Conservation (phyloP, 345 rosid genomes). For the Linum lewisii region DNA sequence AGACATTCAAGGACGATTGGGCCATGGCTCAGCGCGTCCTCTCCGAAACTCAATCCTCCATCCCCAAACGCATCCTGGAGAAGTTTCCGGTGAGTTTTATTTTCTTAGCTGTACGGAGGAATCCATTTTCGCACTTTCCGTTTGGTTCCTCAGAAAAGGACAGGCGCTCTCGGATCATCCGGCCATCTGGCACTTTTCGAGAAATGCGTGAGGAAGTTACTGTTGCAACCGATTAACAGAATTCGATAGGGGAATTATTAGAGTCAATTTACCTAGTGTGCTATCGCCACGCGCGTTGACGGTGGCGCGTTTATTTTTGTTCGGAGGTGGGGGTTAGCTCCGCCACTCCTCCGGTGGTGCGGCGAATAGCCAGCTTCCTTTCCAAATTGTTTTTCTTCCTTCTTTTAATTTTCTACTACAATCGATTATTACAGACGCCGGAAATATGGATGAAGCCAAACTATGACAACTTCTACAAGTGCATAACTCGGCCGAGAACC, state of each 20-base stretch:
- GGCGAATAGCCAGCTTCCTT: too few species aligned
- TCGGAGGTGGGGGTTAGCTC: not conserved
- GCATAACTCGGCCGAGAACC: conserved; percentile 54
- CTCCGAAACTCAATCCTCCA: conserved; percentile 27
- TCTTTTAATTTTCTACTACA: too few species aligned
- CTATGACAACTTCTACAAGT: conserved; percentile 44
- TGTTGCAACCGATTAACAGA: not conserved
- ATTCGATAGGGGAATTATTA: too few species aligned
- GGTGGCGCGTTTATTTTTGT: conserved; percentile 15
- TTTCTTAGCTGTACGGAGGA: too few species aligned
- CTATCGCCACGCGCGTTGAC: not conserved
- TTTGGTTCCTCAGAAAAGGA: conserved; percentile 26
- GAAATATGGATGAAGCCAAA: conserved; percentile 89
- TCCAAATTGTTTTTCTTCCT: too few species aligned
- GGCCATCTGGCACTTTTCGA: conserved; percentile 21
- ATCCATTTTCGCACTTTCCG: too few species aligned
- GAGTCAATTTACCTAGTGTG: too few species aligned
- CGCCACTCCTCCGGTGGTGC: conserved; percentile 4
- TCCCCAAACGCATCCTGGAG: conserved; percentile 48
- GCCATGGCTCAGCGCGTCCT: conserved; percentile 50
- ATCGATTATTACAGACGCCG: conserved; percentile 19
- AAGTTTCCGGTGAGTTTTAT: conserved; percentile 47
- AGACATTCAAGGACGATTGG: conserved; percentile 50
- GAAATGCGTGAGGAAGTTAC: not conserved
- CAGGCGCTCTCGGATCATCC: too few species aligned